Base-by-base conservation (phyloP, 1,284 basidiomycete genomes). In the Malassezia sympodialis region DNA sequence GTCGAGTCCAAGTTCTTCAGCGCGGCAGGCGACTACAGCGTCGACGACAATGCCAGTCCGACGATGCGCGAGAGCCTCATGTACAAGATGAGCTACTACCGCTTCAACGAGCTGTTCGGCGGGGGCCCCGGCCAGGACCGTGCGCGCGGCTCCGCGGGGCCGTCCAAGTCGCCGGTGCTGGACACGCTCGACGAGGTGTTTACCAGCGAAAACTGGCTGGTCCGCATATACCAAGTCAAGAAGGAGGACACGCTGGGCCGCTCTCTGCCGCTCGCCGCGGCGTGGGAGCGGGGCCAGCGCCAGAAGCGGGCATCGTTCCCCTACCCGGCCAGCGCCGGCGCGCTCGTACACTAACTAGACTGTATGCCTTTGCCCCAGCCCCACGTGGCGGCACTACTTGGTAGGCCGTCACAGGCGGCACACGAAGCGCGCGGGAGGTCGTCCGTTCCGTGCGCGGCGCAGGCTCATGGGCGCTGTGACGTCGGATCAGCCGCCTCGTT, bases 21-120 rank as follows among this genome's bases (percentile, higher is more conserved):
- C 0, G 79, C 83, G n/a, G 79, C 84, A 11, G 94, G 94, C 42
- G 90, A 98, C 75, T 99, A 96, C 78, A 84, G 84, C 62, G 81
- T 98, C 45, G 94, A 96, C 73, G 89, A 89, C 39, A 78, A 80
- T 46, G 94, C 94, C 45, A 83, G 85, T 0, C 78, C 82, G 7
- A 79, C 90, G n/a, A 99, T 99, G 94, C 87, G 81, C 78, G 86
- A 96, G 69, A 88, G 88, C 70, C 78, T 96, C 77, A 90, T 96
- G 90, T 75, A 70, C 66, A 74, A 74, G 65, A 74, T 74, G 72
- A 66, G 61, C 51, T 74, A 73, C 62, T 63, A 73, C 50, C 60
- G 72, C 17, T 72, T 68, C 60, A 70, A 71, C 52, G 71, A 73
- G 40, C 59, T 72, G 24, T 73, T 69, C 61, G 65, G 73, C 60